Base-by-base conservation (phyloP, 2,329 filamentous ascomycete genomes). In the Scedosporium aurantiacum region DNA sequence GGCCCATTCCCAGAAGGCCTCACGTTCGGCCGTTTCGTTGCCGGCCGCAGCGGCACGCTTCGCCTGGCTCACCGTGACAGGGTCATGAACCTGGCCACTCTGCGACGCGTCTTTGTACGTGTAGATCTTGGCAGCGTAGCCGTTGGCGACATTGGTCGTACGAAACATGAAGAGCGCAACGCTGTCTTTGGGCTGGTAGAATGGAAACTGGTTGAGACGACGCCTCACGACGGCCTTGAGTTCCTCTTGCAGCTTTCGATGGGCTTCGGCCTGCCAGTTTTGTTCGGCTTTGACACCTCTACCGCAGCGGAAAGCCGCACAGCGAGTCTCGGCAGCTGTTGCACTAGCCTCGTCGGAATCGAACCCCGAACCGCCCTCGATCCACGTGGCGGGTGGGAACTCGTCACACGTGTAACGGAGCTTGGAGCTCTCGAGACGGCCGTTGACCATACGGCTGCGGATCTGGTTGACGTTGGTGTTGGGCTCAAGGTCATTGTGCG, bases 341-440 rank as follows among this genome's bases (percentile, higher is more conserved):
- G 27, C 60, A 40, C 14, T 52, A 7, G 41, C 18, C 28, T 6
- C 18, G 18, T 56, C 63, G 64, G n/a, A 57, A 43, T 4, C 68
- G 68, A 43, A 67, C 69, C 63, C 70, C 68, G 50, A 70, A 5
- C 68, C 69, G 43, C 68, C 69, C 63, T 70, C 68, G 45, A 70
- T 62, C 64, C 65, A 71, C 5, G 64, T 64, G 3, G 65, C 66
- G 0, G 69, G 66, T 3, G 69, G 69, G 56, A 70, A 71, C 62
- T 70, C 69, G 58, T 71, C 69, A 61, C 69, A 70, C n/a, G 64
- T 63, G 62, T 71, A 71, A 16, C 62, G 60, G 2, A 69, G 23
- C 16, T 56, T 18, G 12, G 65, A 66, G 43, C 40, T 41, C 27
- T 16, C 23, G 28, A 8, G 6, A 21, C 23, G 45, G 45, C 45